Evolutionary conservation across 306 rosid species (phyloP), one percentile per base, ranked within the genome.

Genomic region (Lithocarpus polystachyus): DNA sequence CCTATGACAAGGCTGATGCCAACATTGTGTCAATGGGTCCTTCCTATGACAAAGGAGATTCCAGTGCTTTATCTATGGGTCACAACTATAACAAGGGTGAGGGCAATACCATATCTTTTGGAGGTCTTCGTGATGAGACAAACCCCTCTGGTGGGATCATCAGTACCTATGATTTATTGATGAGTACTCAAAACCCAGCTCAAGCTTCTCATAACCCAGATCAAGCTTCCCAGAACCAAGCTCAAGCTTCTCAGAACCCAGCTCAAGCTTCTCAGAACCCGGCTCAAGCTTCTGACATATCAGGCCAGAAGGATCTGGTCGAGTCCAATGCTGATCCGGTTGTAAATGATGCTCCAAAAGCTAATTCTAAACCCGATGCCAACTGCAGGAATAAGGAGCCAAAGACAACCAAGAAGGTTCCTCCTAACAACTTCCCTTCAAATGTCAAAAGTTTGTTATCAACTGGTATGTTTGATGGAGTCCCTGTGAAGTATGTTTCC

Each of bases 401-500:
- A 29, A 95, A 87, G 88, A 69, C 83, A 68, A 59, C 85, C 55
- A 94, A 88, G 94, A 93, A 90, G 88, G 87, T 87, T 80, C 83
- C 97, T 72, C 59, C 94, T 57, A 95, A 95, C 85, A 95, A 84
- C 86, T 95, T 95, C 72, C 99, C 99, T 89, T 84, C 96, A 65
- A 95, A 95, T 87, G 98, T 95, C 82, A 95, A 95, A 86, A 95
- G 99, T 82, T 83, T 95, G 79, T 82, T 95, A 80, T 91, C 99
- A 57, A 93, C 99, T 62, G 97, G 98, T 74, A 95, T 93, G 85
- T 91, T 93, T 75, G 96, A 95, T 82, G 99, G 97, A 59, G 91
- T 95, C 87, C 87, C 84, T 31, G 97, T 95, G 83, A 91, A 89
- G 84, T 95, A 95, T 86, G 92, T 86, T 84, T 89, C 98, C 75